These are phyloP conservation scores for Cyberlindnera meyerae DNA, from an alignment of 805 yeast genomes.

Conservation along the genomic window DNA sequence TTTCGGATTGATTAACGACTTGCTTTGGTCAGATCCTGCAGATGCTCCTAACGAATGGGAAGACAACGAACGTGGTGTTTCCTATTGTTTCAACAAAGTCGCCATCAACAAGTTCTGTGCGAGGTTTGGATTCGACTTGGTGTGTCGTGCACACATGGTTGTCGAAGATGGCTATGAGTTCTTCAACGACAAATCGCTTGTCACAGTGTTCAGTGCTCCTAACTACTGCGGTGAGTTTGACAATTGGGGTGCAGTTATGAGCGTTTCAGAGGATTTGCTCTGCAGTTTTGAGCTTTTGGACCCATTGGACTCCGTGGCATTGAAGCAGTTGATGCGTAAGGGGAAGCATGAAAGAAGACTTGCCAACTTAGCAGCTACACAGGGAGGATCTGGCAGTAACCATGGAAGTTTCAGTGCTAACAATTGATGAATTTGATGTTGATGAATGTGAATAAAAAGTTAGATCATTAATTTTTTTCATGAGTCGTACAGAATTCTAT, in stretches of 20 bases:
- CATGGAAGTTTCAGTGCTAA: slow-evolving; percentile 21
- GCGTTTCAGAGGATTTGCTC: slow-evolving; percentile 85
- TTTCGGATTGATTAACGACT: slow-evolving; percentile 96
- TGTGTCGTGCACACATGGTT: slow-evolving; percentile 94
- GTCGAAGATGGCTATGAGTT: slow-evolving; percentile 97
- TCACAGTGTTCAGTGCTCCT: slow-evolving; percentile 98
- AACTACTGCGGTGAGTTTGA: slow-evolving; percentile 74
- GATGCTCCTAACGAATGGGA: slow-evolving; percentile 78
- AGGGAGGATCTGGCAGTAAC: slow-evolving; percentile 18
- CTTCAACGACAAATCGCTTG: slow-evolving; percentile 80
- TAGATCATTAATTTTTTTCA: background rate
- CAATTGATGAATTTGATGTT: background rate
- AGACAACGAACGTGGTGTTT: slow-evolving; percentile 93
- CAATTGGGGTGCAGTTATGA: slow-evolving; percentile 98
- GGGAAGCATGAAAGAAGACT: slow-evolving; percentile 83
- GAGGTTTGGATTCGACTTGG: slow-evolving; percentile 67
- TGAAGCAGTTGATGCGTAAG: slow-evolving; percentile 90
- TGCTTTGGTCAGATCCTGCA: slow-evolving; percentile 88
- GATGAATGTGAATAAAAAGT: background rate
- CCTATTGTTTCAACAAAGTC: slow-evolving; percentile 80
- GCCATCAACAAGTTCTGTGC: slow-evolving; percentile 78
- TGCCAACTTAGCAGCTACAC: slow-evolving; percentile 38
- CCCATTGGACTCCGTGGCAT: slow-evolving; percentile 88
- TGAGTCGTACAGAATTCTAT: slow-evolving; percentile 50
- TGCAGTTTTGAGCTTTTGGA: slow-evolving; percentile 92